These are phyloP conservation scores for Cercospora berteroae DNA, from an alignment of 2,329 filamentous ascomycete species.

Conservation along the genomic window DNA sequence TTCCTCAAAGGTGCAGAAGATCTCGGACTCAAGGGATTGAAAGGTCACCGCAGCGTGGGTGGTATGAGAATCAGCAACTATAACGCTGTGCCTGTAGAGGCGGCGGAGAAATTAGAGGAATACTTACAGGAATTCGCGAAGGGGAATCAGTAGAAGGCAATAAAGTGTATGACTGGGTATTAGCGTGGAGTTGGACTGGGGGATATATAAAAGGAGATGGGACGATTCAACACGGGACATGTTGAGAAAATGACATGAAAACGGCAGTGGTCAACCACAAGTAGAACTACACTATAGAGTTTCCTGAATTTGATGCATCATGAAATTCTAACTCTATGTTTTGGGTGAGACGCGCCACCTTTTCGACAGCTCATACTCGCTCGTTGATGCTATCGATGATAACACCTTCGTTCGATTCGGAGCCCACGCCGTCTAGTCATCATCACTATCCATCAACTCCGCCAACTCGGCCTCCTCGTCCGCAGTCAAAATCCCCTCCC, in stretches of 20 bases:
- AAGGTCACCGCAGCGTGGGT: constrained; percentile 83
- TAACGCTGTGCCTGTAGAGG: constrained; percentile 72
- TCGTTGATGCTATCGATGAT: not conserved
- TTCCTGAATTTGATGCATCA: not conserved
- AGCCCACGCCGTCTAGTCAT: constrained; percentile 34
- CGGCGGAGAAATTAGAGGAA: constrained; percentile 64
- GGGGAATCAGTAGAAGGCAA: not conserved
- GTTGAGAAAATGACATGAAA: not conserved
- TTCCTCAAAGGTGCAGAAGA: constrained; percentile 74
- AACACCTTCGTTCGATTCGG: not conserved
- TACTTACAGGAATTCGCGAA: constrained; percentile 62
- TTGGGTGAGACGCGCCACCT: not conserved
- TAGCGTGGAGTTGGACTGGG: constrained; percentile 11
- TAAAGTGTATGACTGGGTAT: not conserved
- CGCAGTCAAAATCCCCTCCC: constrained; percentile 64
- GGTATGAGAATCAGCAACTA: constrained; percentile 88
- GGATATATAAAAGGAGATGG: not conserved
- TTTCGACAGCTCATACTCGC: no score
- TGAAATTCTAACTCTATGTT: not conserved
- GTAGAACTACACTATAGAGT: not conserved
- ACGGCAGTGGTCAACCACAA: not conserved
- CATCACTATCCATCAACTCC: constrained; percentile 79
- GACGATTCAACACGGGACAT: constrained; percentile 9
- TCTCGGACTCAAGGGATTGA: constrained; percentile 71
- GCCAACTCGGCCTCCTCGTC: constrained; percentile 93